A percentile compares a stretch with the other conserved stretches of the same genome.
Conservation (phyloP, 2,329 filamentous ascomycete species). For the Exophiala viscosa region DNA sequence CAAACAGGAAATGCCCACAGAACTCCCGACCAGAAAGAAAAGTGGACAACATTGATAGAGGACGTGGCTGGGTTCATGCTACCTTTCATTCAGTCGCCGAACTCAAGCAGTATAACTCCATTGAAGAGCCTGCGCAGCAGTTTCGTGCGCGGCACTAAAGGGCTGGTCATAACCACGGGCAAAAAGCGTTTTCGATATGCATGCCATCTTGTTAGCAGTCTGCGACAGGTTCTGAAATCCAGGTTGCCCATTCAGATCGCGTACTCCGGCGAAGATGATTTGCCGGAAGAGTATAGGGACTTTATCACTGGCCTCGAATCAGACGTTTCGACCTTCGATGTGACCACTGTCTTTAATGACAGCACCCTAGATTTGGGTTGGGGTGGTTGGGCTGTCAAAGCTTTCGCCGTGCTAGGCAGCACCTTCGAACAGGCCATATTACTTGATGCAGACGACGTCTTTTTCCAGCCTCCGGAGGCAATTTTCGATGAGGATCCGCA, state of each 20-base stretch:
- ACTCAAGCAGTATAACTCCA: background rate
- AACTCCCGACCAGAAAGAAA: background rate
- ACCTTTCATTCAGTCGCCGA: constrained; percentile 3
- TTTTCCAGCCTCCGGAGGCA: constrained; percentile 23
- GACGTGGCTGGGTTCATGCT: constrained; percentile 1
- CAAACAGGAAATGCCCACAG: background rate
- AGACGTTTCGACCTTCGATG: constrained; percentile 18
- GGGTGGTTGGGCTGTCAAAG: constrained; percentile 25
- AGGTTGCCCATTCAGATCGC: constrained; percentile 27
- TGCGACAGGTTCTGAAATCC: constrained; percentile 21
- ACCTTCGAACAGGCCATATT: constrained; percentile 25
- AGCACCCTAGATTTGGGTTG: constrained; percentile 5
- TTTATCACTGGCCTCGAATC: constrained; percentile 8
- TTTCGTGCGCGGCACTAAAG: constrained; percentile 6
- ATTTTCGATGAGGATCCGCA: constrained; percentile 13
- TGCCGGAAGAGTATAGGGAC: constrained; percentile 6
- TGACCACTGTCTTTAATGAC: constrained; percentile 21
- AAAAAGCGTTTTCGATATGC: constrained; percentile 18
- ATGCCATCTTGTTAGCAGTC: constrained; percentile 20
- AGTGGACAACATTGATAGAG: constrained; percentile 8
- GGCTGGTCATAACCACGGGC: constrained; percentile 20
- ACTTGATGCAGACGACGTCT: constrained; percentile 24
- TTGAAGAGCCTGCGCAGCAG: constrained; percentile 1
- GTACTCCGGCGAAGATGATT: constrained; percentile 24
- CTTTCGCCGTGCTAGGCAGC: constrained; percentile 24